phyloP scores from a whole-genome alignment of 345 rosid species.

The Kernera saxatilis region DNA sequence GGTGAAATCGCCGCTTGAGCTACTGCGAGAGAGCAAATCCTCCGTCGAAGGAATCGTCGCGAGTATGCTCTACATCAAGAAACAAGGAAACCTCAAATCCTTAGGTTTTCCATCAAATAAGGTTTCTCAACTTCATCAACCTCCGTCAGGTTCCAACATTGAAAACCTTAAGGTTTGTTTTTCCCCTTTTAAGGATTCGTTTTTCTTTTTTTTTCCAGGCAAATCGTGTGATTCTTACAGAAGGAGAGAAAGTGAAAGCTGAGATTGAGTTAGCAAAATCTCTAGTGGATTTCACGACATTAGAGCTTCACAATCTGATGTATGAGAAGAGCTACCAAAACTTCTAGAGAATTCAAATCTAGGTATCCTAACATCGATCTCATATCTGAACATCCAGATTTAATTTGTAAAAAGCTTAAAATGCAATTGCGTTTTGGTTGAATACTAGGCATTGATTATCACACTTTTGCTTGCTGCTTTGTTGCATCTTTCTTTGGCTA shows the following conservation, averaged over 20 bases:
- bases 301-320: constrained; percentile 82
- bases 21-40: constrained; percentile 56
- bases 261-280: constrained; percentile 73
- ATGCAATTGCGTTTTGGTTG: no score
- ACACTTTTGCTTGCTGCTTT: no score
- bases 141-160: constrained; percentile 65
- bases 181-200: neutral
- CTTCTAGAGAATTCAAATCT: constrained; percentile 80
- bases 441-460: no score
- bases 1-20: constrained; percentile 48
- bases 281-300: constrained; percentile 67
- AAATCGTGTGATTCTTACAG: constrained; percentile 63
- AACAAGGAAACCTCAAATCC: constrained; percentile 49
- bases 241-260: constrained; percentile 66
- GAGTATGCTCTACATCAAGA: constrained; percentile 54
- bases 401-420: no score
- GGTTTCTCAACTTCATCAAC: constrained; percentile 70
- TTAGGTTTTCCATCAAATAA: constrained; percentile 70
- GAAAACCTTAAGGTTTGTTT: neutral
- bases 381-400: constrained; percentile 75
- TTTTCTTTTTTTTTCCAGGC: constrained; percentile 33
- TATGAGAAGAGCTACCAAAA: constrained; percentile 88
- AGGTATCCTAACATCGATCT: constrained; percentile 79
- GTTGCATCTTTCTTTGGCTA: no score
- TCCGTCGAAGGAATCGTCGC: constrained; percentile 63